Conservation (phyloP, 345 rosid genomes). For the Salix brachista region DNA sequence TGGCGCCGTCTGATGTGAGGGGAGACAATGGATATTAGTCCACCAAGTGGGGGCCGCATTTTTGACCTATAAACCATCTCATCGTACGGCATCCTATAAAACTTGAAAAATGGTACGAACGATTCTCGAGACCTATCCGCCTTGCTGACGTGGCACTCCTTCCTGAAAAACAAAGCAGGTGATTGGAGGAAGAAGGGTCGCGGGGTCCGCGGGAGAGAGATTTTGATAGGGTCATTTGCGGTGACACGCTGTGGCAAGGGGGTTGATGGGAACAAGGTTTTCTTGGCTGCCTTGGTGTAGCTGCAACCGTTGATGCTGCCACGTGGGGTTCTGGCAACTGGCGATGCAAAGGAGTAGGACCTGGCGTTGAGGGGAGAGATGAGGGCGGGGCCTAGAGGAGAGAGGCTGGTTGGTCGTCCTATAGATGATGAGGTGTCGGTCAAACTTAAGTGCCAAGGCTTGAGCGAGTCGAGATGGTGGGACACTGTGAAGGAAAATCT, state of each 20-base stretch:
- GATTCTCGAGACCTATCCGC: slow-evolving; percentile 65
- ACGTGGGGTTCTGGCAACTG: slow-evolving; percentile 52
- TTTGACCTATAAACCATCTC: slow-evolving; percentile 89
- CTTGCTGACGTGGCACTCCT: slow-evolving; percentile 56
- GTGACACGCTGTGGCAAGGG: slow-evolving; percentile 68
- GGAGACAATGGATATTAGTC: slow-evolving; percentile 81
- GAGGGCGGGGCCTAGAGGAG: slow-evolving; percentile 43
- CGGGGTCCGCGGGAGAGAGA: slow-evolving; percentile 45
- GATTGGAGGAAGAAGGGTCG: slow-evolving; percentile 87
- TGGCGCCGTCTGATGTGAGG: slow-evolving; percentile 66
- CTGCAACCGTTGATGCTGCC: slow-evolving; percentile 30
- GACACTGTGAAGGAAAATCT: slow-evolving; percentile 90
- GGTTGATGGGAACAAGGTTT: slow-evolving; percentile 65
- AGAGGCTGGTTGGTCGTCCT: slow-evolving; percentile 41
- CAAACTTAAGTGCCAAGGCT: slow-evolving; percentile 89
- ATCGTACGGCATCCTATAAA: slow-evolving; percentile 78
- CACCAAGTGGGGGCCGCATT: slow-evolving; percentile 83
- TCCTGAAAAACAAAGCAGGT: slow-evolving; percentile 72
- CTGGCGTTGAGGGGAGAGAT: slow-evolving; percentile 66
- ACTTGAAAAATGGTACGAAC: slow-evolving; percentile 66
- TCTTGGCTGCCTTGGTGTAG: slow-evolving; percentile 23
- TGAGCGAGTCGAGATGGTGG: slow-evolving; percentile 76
- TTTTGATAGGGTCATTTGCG: slow-evolving; percentile 13
- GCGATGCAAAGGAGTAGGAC: slow-evolving; percentile 81
- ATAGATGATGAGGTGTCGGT: slow-evolving; percentile 54